Percentiles rank a stretch among this genome's conserved stretches.
phyloP scores from a whole-genome alignment of 2,329 filamentous ascomycete species.

The Colletotrichum coccodes region DNA sequence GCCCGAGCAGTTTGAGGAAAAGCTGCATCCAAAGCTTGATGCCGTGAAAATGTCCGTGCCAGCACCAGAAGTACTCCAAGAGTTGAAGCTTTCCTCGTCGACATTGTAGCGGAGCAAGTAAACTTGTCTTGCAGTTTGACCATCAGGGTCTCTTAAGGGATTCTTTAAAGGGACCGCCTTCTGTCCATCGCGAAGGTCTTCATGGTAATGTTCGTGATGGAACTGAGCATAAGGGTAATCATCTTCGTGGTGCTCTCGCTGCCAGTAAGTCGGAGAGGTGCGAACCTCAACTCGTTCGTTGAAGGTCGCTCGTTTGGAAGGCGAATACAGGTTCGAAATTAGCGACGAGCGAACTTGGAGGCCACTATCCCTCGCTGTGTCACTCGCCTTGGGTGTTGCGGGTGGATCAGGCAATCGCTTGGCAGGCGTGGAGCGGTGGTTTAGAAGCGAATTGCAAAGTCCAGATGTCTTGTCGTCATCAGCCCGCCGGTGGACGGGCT shows the following conservation, averaged over 20 bases:
- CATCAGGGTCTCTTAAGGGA: conserved; percentile 25
- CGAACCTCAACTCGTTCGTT: conserved; percentile 29
- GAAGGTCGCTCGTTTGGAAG: conserved; percentile 20
- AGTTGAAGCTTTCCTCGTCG: conserved; percentile 30
- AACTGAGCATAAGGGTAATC: conserved; percentile 22
- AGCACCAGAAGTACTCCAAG: conserved; percentile 8
- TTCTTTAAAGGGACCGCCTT: conserved; percentile 22
- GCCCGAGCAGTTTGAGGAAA: background rate
- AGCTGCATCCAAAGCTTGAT: background rate
- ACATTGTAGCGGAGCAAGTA: background rate
- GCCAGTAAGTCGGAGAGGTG: conserved; percentile 31
- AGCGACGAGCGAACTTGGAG: background rate
- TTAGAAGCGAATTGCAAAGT: too few species aligned
- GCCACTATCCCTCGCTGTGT: background rate
- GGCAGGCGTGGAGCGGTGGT: too few species aligned
- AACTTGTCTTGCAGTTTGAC: conserved; percentile 3
- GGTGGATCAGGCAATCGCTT: background rate
- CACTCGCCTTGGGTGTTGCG: background rate
- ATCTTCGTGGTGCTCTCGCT: conserved; percentile 18
- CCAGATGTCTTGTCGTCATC: background rate
- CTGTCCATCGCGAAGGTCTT: conserved; percentile 21
- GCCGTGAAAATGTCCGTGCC: background rate
- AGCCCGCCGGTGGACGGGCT: too few species aligned
- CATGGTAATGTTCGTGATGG: conserved; percentile 20
- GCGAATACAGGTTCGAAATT: background rate